These are phyloP conservation scores for Plantago elongata DNA, from an alignment of 257 asterid species.

Conservation along the genomic window DNA sequence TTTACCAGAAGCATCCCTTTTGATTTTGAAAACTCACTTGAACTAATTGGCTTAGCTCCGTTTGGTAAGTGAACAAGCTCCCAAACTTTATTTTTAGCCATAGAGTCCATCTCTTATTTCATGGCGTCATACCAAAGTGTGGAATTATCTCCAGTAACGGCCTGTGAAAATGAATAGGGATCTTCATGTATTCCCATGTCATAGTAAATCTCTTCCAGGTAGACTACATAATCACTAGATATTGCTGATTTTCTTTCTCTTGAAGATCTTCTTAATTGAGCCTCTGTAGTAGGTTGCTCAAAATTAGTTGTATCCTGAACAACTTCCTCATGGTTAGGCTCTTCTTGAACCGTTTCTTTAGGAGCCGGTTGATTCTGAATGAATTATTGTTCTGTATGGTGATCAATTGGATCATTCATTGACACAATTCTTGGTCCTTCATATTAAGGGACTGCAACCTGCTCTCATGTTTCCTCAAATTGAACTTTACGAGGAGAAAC, in stretches of 20 bases:
- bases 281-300: background rate
- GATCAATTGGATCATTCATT: background rate
- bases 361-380: background rate
- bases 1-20: background rate
- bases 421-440: background rate
- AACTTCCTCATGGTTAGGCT: background rate
- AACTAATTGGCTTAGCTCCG: too few relatives aligned
- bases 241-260: slow-evolving; percentile 3
- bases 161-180: background rate
- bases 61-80: too few relatives aligned
- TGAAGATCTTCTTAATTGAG: background rate
- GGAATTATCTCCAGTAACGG: background rate
- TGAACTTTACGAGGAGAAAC: background rate
- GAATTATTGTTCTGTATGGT: too few relatives aligned
- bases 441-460: background rate
- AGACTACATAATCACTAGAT: slow-evolving; percentile 8
- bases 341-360: background rate
- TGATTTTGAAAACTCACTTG: background rate
- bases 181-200: background rate
- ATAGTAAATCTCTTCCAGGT: background rate
- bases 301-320: background rate
- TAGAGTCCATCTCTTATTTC: too few relatives aligned
- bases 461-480: background rate
- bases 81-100: too few relatives aligned
- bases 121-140: background rate